Conservation (phyloP, 2,329 filamentous ascomycete genomes). For the Alternaria consortialis region DNA sequence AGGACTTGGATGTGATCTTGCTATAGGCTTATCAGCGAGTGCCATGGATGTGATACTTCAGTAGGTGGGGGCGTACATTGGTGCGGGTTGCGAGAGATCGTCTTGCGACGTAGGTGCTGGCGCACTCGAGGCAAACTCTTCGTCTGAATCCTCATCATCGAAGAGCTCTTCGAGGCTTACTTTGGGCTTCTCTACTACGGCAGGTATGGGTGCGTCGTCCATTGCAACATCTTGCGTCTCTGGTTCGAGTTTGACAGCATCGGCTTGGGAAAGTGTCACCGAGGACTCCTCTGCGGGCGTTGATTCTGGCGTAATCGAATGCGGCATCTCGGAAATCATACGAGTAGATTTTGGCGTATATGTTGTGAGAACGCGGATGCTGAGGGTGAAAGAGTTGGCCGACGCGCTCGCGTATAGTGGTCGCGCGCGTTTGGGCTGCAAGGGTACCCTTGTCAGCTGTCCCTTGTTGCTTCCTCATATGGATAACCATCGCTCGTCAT, state of each 20-base stretch:
- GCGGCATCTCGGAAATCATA: constrained; percentile 52
- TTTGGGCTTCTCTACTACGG: constrained; percentile 43
- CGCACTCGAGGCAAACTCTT: constrained; percentile 67
- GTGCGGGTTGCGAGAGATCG: constrained; percentile 48
- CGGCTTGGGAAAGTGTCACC: constrained; percentile 51
- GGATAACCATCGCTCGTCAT: constrained; percentile 22
- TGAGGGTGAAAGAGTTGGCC: constrained; percentile 12
- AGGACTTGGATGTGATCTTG: constrained; percentile 52
- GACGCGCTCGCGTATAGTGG: constrained; percentile 29
- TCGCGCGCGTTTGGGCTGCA: constrained; percentile 31
- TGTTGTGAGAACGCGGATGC: constrained; percentile 5
- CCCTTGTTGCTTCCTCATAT: constrained; percentile 19
- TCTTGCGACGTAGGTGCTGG: constrained; percentile 56
- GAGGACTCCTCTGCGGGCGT: constrained; percentile 51
- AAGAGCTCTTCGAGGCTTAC: constrained; percentile 67
- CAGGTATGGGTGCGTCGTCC: constrained; percentile 40
- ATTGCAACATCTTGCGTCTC: constrained; percentile 43
- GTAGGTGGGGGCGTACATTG: constrained; percentile 46
- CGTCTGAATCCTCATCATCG: constrained; percentile 64
- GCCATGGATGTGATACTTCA: neutral
- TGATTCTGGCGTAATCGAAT: constrained; percentile 54
- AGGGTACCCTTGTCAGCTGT: constrained; percentile 18
- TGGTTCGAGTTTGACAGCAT: constrained; percentile 38
- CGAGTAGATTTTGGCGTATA: constrained; percentile 6
- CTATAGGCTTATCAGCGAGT: constrained; percentile 34